Evolutionary conservation across 768 basidiomycete genomes (phyloP).

Genomic region (Auriscalpium vulgare): DNA sequence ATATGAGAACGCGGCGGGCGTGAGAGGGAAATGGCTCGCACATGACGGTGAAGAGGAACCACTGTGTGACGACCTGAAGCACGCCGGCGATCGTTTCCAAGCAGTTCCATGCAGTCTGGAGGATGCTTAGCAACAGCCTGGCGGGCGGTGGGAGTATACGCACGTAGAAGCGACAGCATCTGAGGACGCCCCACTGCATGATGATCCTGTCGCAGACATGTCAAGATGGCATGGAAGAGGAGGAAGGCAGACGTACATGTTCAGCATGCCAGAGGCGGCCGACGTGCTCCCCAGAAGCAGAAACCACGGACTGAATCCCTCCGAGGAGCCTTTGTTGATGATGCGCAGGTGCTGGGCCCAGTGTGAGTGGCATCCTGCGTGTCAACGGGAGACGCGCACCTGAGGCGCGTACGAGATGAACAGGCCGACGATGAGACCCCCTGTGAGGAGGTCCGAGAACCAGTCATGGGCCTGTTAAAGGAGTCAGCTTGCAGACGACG

Average conservation of each 20-base stretch:
- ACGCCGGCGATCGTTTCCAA: conserved; percentile 77
- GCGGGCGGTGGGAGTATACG: conserved; percentile 21
- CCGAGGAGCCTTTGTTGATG: conserved; percentile 65
- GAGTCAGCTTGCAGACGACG: background rate
- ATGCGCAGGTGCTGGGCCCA: conserved; percentile 67
- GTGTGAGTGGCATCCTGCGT: background rate
- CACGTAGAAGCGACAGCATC: conserved; percentile 74
- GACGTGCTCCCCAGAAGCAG: conserved; percentile 84
- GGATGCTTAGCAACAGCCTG: background rate
- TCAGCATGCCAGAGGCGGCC: conserved; percentile 74
- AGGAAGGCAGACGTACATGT: conserved; percentile 47
- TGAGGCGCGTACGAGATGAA: conserved; percentile 17
- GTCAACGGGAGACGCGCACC: background rate
- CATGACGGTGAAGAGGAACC: conserved; percentile 81
- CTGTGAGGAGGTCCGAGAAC: conserved; percentile 14
- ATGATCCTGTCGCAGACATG: conserved; percentile 49
- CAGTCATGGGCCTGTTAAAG: conserved; percentile 12
- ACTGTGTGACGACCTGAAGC: conserved; percentile 74
- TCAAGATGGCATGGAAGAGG: background rate
- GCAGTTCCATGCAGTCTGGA: conserved; percentile 61
- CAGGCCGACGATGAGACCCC: conserved; percentile 14
- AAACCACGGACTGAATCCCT: conserved; percentile 91
- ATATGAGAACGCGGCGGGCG: background rate
- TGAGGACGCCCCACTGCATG: conserved; percentile 76
- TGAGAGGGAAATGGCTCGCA: conserved; percentile 31